Evolutionary conservation across 2,329 filamentous ascomycete genomes (phyloP).

Genomic region (Boeremia exigua): DNA sequence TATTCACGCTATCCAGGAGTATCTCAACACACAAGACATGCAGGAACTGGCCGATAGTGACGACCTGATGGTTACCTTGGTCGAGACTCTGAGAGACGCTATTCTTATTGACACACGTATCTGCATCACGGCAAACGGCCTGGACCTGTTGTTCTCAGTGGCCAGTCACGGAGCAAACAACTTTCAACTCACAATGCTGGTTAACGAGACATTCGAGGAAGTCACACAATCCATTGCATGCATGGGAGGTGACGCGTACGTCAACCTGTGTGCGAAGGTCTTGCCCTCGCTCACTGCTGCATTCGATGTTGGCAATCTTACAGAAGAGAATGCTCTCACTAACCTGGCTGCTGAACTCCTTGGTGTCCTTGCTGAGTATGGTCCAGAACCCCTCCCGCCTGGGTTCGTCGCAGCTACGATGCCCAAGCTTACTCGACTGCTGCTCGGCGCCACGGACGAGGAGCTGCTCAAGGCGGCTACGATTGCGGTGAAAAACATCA

Average conservation of each 20-base stretch:
- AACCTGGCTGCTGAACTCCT: conserved; percentile 88
- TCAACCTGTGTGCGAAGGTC: conserved; percentile 81
- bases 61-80: conserved; percentile 87
- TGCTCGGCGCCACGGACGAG: conserved; percentile 84
- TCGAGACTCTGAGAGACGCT: conserved; percentile 82
- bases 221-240: conserved; percentile 74
- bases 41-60: conserved; percentile 86
- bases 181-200: conserved; percentile 87
- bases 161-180: conserved; percentile 88
- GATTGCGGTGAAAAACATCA: conserved; percentile 84
- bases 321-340: conserved; percentile 81
- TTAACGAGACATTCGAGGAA: conserved; percentile 90
- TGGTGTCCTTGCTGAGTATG: conserved; percentile 79
- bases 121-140: conserved; percentile 75
- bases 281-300: conserved; percentile 86
- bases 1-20: conserved; percentile 69
- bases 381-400: conserved; percentile 80
- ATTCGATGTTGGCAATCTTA: conserved; percentile 86
- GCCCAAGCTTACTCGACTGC: conserved; percentile 82
- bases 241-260: conserved; percentile 70
- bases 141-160: conserved; percentile 85
- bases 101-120: conserved; percentile 80
- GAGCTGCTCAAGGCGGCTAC: conserved; percentile 88
- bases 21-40: conserved; percentile 79
- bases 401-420: conserved; percentile 86